Conservation (phyloP, 768 basidiomycete genomes). For the Lanmaoa pseudosensibilis region DNA sequence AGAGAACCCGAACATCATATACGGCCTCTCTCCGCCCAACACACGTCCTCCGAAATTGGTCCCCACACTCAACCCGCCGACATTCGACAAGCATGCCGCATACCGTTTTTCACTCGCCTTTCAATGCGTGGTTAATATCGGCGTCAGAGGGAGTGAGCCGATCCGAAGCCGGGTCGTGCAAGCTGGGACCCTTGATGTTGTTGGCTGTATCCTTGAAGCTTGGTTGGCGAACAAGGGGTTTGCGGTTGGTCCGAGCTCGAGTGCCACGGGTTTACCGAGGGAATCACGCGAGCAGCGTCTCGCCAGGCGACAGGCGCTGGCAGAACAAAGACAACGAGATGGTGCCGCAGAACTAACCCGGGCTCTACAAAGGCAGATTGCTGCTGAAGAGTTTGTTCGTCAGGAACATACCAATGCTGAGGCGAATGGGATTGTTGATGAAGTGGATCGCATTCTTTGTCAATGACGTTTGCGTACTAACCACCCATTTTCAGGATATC, state of each 20-base stretch:
- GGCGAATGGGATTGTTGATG: conserved; percentile 16
- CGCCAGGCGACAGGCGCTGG: conserved; percentile 55
- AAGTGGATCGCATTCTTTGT: conserved; percentile 23
- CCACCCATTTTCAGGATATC: conserved; percentile 30
- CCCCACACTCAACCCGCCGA: conserved; percentile 64
- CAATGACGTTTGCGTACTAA: conserved; percentile 6
- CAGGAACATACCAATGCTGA: conserved; percentile 9
- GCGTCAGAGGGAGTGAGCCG: conserved; percentile 90
- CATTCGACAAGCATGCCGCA: conserved; percentile 81
- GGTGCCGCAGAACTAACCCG: conserved; percentile 52
- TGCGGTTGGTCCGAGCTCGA: conserved; percentile 76
- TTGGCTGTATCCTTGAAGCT: conserved; percentile 89
- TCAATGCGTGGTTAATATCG: conserved; percentile 96
- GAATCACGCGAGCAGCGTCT: conserved; percentile 75
- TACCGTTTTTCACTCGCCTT: conserved; percentile 92
- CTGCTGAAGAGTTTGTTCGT: conserved; percentile 31
- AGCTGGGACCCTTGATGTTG: conserved; percentile 90
- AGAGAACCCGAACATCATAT: conserved; percentile 72
- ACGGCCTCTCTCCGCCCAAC: conserved; percentile 72
- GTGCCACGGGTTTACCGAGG: conserved; percentile 70
- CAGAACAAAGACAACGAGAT: conserved; percentile 58
- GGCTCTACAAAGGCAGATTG: conserved; percentile 55
- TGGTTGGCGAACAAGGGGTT: conserved; percentile 91
- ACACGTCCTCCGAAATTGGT: conserved; percentile 52
- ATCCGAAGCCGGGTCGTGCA: conserved; percentile 92